Conservation (phyloP, 306 rosid species). For the Quercus dentata region DNA sequence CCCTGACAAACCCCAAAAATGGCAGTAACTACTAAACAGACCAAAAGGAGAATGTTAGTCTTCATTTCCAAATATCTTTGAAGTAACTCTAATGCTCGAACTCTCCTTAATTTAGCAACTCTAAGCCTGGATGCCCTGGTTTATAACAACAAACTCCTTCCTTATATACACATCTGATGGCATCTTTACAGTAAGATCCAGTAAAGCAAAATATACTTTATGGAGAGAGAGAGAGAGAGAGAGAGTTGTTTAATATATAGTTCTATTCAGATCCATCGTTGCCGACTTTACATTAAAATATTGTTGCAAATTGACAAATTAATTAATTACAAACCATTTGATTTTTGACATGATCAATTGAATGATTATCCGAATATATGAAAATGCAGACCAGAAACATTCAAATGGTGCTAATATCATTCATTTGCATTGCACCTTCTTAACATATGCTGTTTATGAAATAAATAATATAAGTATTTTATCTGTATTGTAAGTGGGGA, state of each 20-base stretch:
- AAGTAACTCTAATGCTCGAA: background rate
- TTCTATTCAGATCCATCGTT: too few relatives aligned
- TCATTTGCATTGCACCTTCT: too few relatives aligned
- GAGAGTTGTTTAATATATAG: background rate
- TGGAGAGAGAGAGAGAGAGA: background rate
- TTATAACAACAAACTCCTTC: background rate
- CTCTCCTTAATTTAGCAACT: background rate
- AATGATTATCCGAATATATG: too few relatives aligned
- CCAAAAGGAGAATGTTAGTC: constrained; percentile 10
- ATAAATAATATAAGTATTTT: too few relatives aligned
- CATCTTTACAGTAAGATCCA: background rate
- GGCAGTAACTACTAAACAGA: constrained; percentile 15
- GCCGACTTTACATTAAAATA: too few relatives aligned
- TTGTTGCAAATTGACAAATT: too few relatives aligned
- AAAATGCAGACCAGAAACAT: too few relatives aligned
- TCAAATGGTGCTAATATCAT: too few relatives aligned
- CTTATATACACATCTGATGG: background rate
- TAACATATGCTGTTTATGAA: too few relatives aligned
- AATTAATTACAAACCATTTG: too few relatives aligned
- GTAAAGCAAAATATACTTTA: background rate
- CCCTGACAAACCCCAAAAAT: constrained; percentile 34
- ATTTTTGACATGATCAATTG: too few relatives aligned
- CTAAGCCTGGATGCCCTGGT: background rate
- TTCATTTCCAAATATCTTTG: constrained; percentile 20
- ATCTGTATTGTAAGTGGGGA: too few relatives aligned